Conservation (phyloP, 805 yeast genomes). For the Metschnikowia bowlesiae region DNA sequence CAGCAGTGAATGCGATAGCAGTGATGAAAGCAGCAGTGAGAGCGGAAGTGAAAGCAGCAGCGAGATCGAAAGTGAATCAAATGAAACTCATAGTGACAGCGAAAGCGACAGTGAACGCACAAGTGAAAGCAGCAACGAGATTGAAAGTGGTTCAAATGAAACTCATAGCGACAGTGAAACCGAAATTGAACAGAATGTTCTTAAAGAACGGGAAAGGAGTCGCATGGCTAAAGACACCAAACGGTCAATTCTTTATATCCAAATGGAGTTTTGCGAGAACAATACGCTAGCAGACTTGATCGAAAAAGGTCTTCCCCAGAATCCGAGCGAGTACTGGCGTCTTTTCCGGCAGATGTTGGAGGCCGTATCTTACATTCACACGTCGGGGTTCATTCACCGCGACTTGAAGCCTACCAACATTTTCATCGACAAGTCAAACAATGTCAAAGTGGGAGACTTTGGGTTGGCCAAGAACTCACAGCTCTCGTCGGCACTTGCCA, state of each 20-base stretch:
- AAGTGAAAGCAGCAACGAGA: constrained; percentile 1
- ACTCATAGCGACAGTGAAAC: not conserved
- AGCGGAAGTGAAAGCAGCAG: not conserved
- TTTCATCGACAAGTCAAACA: constrained; percentile 84
- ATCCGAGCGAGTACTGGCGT: constrained; percentile 84
- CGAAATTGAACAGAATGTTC: too few relatives aligned
- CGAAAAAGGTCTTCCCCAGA: constrained; percentile 59
- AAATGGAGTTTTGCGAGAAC: constrained; percentile 98
- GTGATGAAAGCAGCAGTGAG: constrained; percentile 5
- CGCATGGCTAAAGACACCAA: not conserved
- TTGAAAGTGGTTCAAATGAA: not conserved
- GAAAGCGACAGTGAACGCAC: not conserved
- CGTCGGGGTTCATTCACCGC: constrained; percentile 91
- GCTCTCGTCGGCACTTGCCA: constrained; percentile 32
- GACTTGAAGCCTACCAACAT: constrained; percentile 95
- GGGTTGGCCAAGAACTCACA: constrained; percentile 93
- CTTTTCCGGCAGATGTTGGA: constrained; percentile 81
- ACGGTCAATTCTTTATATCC: constrained; percentile 77
- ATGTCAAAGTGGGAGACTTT: constrained; percentile 93
- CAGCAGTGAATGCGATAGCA: constrained; percentile 10
- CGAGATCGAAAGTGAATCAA: not conserved
- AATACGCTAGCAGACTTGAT: constrained; percentile 83
- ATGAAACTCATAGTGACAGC: not conserved
- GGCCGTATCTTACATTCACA: constrained; percentile 85
- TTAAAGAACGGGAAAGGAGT: not conserved